Percentiles rank a stretch among this genome's conserved stretches.
Conservation (phyloP, 192 early-diverging fungal genomes). For the Geranomyces variabilis region DNA sequence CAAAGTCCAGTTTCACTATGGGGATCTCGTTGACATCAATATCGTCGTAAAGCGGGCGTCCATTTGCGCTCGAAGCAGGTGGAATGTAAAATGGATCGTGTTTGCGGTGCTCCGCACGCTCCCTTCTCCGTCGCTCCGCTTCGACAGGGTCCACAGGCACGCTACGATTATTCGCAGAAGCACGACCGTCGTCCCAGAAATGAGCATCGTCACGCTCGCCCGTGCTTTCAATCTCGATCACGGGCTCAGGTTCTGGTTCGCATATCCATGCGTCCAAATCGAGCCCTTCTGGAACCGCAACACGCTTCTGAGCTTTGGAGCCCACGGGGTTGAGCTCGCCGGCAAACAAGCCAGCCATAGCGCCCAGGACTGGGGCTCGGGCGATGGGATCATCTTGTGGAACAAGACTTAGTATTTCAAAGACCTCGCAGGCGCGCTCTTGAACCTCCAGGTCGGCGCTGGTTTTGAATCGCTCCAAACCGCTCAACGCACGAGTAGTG, state of each 20-base stretch:
- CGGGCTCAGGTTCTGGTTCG: constrained; percentile 64
- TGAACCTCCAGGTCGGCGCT: constrained; percentile 78
- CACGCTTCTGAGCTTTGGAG: constrained; percentile 84
- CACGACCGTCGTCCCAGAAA: constrained; percentile 5
- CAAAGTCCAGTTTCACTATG: constrained; percentile 63
- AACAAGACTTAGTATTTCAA: constrained; percentile 3
- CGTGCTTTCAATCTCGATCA: constrained; percentile 17
- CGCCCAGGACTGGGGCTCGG: neutral
- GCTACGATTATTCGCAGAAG: neutral
- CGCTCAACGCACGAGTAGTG: constrained; percentile 1
- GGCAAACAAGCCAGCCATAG: constrained; percentile 50
- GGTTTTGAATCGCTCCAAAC: constrained; percentile 3
- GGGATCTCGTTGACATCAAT: constrained; percentile 82
- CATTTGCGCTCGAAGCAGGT: constrained; percentile 22
- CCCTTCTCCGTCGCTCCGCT: constrained; percentile 13
- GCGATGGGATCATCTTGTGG: neutral
- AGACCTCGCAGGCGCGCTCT: constrained; percentile 46
- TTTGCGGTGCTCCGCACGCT: constrained; percentile 49
- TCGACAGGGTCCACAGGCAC: neutral
- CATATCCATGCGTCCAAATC: constrained; percentile 83
- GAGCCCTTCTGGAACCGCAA: constrained; percentile 84
- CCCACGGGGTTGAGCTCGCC: constrained; percentile 92
- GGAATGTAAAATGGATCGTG: constrained; percentile 74
- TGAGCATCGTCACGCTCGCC: constrained; percentile 41
- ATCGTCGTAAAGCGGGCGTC: constrained; percentile 52